These are phyloP conservation scores for Neofusicoccum kwambonambiense DNA, from an alignment of 2,329 filamentous ascomycete species.

Conservation along the genomic window DNA sequence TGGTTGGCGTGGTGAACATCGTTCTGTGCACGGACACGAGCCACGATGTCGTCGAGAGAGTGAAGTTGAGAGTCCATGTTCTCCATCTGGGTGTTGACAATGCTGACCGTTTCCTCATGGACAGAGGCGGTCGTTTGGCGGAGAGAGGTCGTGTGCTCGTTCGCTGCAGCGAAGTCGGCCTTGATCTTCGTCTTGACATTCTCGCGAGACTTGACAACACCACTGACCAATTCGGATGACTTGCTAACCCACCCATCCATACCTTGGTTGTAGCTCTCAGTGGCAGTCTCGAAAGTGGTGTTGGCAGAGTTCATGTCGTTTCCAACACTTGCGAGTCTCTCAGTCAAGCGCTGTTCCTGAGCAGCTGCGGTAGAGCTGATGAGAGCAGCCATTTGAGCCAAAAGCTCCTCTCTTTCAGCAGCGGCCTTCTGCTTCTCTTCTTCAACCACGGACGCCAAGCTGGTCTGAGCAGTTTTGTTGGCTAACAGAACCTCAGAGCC, in stretches of 20 bases:
- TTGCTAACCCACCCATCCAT: slow-evolving; percentile 74
- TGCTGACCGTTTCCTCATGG: slow-evolving; percentile 83
- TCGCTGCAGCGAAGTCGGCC: slow-evolving; percentile 81
- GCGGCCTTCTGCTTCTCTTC: slow-evolving; percentile 74
- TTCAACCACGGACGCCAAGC: slow-evolving; percentile 67
- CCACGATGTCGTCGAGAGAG: slow-evolving; percentile 86
- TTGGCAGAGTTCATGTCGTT: slow-evolving; percentile 65
- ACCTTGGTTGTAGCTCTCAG: slow-evolving; percentile 64
- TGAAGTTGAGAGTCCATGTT: slow-evolving; percentile 88
- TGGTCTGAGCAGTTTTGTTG: slow-evolving; percentile 64
- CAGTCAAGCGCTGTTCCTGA: slow-evolving; percentile 69
- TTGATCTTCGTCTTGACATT: slow-evolving; percentile 78
- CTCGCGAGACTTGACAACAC: slow-evolving; percentile 72
- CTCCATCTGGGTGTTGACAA: slow-evolving; percentile 84
- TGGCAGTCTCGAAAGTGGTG: slow-evolving; percentile 62
- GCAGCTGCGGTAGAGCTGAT: slow-evolving; percentile 71
- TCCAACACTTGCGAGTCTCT: slow-evolving; percentile 62
- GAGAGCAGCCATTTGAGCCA: slow-evolving; percentile 74
- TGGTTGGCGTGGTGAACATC: slow-evolving; percentile 72
- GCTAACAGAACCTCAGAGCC: slow-evolving; percentile 67
- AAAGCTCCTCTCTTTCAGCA: slow-evolving; percentile 69
- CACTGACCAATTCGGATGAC: slow-evolving; percentile 67
- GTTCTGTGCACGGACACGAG: slow-evolving; percentile 77
- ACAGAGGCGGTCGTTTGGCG: slow-evolving; percentile 81
- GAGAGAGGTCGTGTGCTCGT: slow-evolving; percentile 78